Percentiles rank a stretch among this genome's conserved stretches.
Conservation (phyloP, 305 asterid genomes). For the Plantago rigida region DNA sequence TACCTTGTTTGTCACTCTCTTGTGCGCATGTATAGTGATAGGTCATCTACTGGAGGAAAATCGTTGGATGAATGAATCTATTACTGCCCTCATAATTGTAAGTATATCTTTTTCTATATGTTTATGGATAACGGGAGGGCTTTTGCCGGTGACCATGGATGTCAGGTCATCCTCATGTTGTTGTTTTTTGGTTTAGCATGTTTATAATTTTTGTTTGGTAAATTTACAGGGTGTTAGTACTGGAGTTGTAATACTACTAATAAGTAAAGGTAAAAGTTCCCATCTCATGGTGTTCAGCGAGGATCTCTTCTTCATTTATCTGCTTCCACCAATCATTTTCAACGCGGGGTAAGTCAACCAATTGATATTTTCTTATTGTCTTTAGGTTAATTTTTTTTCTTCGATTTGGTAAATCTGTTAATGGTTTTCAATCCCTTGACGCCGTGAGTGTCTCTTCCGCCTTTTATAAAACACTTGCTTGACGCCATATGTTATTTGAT, state of each 20-base stretch:
- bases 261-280: constrained; percentile 73
- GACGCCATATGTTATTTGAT: background rate
- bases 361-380: constrained; percentile 2
- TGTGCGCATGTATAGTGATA: constrained; percentile 63
- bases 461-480: constrained; percentile 1
- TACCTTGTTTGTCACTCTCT: constrained; percentile 56
- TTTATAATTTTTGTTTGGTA: constrained; percentile 17
- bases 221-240: constrained; percentile 63
- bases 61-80: constrained; percentile 74
- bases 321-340: constrained; percentile 95
- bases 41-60: constrained; percentile 81
- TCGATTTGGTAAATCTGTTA: background rate
- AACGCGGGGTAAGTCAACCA: constrained; percentile 66
- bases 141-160: constrained; percentile 16
- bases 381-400: constrained; percentile 6
- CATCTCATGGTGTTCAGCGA: constrained; percentile 81
- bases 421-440: too few relatives aligned
- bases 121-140: constrained; percentile 4
- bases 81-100: constrained; percentile 72
- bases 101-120: constrained; percentile 24
- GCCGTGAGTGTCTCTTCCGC: too few relatives aligned
- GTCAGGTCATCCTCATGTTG: constrained; percentile 6
- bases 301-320: constrained; percentile 85
- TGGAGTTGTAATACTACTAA: constrained; percentile 71
- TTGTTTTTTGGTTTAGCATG: constrained; percentile 2